Percentiles rank a stretch among this genome's conserved stretches.
phyloP scores from a whole-genome alignment of 129 eudicot genomes.

The Pittosporum tobira region DNA sequence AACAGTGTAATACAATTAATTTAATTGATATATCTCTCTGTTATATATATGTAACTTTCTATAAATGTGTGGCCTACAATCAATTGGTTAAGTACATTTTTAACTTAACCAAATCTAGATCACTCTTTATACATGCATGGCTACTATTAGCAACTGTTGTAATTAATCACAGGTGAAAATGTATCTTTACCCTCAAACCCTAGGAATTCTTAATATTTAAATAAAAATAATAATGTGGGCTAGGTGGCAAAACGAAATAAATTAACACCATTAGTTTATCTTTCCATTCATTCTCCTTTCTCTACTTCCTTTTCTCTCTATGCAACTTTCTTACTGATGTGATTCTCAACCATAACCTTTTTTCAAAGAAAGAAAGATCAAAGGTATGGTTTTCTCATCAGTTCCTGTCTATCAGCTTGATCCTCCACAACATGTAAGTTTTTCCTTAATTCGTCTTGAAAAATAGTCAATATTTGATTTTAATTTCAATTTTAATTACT shows the following conservation, averaged over 20 bases:
- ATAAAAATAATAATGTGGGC: slow-evolving; percentile 31
- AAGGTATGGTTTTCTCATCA: slow-evolving; percentile 49
- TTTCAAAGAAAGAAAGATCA: slow-evolving; percentile 23
- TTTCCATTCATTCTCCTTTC: slow-evolving; percentile 23
- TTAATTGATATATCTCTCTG: no score
- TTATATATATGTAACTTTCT: no score
- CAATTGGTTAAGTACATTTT: no score
- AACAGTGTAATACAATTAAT: no score
- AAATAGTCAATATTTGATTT: slow-evolving; percentile 3
- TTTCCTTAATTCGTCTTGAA: slow-evolving; percentile 5
- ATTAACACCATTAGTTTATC: slow-evolving; percentile 24
- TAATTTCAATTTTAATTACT: slow-evolving; percentile 11
- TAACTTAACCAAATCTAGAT: no score
- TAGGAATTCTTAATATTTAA: slow-evolving; percentile 2
- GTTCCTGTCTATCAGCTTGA: slow-evolving; percentile 41
- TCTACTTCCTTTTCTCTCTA: slow-evolving; percentile 35
- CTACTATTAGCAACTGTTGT: background rate
- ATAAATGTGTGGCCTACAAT: no score
- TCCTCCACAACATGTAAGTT: slow-evolving; percentile 41
- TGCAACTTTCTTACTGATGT: slow-evolving; percentile 36
- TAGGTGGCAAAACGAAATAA: slow-evolving; percentile 26
- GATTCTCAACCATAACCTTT: slow-evolving; percentile 47
- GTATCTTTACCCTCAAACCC: background rate
- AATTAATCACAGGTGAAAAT: background rate
- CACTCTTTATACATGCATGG: background rate